Percentiles rank a stretch among this genome's conserved stretches.
phyloP scores from a whole-genome alignment of 257 asterid genomes.

The Thymus mandschuricus region DNA sequence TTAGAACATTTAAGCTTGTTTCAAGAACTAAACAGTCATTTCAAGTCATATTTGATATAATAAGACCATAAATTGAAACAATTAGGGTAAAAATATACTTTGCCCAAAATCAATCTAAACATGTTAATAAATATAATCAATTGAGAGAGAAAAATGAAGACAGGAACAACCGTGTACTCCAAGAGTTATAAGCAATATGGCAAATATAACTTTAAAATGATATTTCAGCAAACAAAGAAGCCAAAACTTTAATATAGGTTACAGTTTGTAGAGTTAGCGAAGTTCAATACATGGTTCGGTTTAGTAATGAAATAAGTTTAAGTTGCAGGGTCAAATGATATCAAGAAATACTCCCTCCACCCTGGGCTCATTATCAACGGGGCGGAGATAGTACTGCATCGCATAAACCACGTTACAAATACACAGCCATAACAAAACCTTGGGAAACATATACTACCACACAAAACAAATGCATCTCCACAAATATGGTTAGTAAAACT shows the following conservation, averaged over 20 bases:
- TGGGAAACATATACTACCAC: neutral
- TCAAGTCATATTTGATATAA: neutral
- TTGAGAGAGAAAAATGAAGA: neutral
- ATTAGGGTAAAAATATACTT: neutral
- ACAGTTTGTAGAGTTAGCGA: neutral
- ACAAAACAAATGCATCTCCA: slow-evolving; percentile 1
- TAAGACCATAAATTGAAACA: neutral
- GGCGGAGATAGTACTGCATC: neutral
- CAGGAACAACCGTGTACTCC: neutral
- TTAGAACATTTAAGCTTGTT: neutral
- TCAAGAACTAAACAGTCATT: neutral
- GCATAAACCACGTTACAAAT: slow-evolving; percentile 6
- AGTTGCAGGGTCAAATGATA: neutral
- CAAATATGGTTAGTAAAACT: neutral
- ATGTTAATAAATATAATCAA: neutral
- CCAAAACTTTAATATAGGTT: neutral
- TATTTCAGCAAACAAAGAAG: neutral
- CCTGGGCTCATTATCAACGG: no score
- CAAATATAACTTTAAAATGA: neutral
- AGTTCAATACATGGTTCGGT: neutral
- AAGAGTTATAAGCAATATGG: neutral
- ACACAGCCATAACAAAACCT: neutral
- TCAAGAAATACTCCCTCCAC: no score
- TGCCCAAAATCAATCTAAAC: neutral
- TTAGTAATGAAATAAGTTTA: neutral